Evolutionary conservation across 2,329 filamentous ascomycete species (phyloP), one percentile per base, ranked within the genome.

Genomic region (Trichoderma sp.): DNA sequence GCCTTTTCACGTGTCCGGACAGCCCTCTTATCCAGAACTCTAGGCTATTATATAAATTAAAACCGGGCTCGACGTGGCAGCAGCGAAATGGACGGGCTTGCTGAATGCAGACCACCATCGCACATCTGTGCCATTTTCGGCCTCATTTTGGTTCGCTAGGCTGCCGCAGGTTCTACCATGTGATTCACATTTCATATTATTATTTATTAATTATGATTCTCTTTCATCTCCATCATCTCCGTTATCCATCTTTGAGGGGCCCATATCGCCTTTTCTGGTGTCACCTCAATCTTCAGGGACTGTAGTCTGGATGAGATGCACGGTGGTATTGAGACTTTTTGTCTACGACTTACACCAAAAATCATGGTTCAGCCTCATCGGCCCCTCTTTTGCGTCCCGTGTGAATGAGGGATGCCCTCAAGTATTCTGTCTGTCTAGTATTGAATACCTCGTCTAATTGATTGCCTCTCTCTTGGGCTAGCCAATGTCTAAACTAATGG

Each of bases 41-140:
- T n/a, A n/a, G n/a, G n/a, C n/a, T n/a, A 22, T 52, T 42, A 50
- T 35, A 50, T 48, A 35, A 32, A 29, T 35, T 48, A 35, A 32
- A 29, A 19, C 34, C 45, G 29, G 42, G 27, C 61, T 64, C 50
- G 48, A 35, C 50, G 61, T 64, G 50, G 61, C 61, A 64, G 53
- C 37, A 10, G 27, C 13, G 48, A 56, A 39, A 45, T 45, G 37
- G 52, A n/a, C 37, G n/a, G n/a, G n/a, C n/a, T 13, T 42, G 48
- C 61, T 64, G 52, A 56, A 64, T 57, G 52, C 61, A 56, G 61
- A 13, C 50, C 37, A 39, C 37, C 37, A 12, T 53, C 27, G 61
- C 61, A 56, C 61, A 64, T 64, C 61, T 13, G 61, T 64, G 61
- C 61, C 61, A 25, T 64, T 48, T 64, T 64, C 37, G 61, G 61